Conservation (phyloP, 345 rosid species). For the Durio zibethinus region DNA sequence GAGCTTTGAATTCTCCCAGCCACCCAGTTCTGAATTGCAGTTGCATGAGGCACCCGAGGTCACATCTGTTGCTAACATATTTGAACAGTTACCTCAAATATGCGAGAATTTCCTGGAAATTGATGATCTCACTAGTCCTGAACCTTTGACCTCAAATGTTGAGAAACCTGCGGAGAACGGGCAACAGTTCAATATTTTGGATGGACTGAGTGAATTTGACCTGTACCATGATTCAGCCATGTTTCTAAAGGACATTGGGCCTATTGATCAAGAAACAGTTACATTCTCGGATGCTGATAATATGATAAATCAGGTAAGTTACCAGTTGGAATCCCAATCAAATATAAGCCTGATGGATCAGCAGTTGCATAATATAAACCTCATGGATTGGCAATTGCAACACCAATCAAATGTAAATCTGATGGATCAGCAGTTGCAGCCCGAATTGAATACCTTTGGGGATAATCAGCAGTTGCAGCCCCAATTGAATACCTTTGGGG, state of each 20-base stretch:
- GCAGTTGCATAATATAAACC: slow-evolving; percentile 17
- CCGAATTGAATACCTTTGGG: slow-evolving; percentile 1
- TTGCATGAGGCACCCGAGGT: slow-evolving; percentile 36
- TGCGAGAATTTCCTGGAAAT: slow-evolving; percentile 70
- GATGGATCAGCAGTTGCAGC: slow-evolving; percentile 1
- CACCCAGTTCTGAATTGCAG: slow-evolving; percentile 35
- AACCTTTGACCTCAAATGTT: slow-evolving; percentile 21
- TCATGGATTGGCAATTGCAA: slow-evolving; percentile 19
- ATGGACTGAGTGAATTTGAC: slow-evolving; percentile 48
- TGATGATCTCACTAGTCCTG: slow-evolving; percentile 56
- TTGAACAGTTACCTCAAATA: slow-evolving; percentile 10
- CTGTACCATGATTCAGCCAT: slow-evolving; percentile 43
- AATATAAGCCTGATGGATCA: slow-evolving; percentile 5
- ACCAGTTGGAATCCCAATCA: slow-evolving; percentile 20
- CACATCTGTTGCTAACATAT: slow-evolving; percentile 25
- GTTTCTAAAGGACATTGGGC: slow-evolving; percentile 43
- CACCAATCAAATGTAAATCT: neutral
- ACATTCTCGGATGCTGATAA: slow-evolving; percentile 13
- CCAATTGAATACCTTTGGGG: neutral
- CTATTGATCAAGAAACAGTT: slow-evolving; percentile 30
- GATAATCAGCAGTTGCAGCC: neutral
- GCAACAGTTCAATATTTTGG: slow-evolving; percentile 31
- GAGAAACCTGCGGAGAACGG: slow-evolving; percentile 28
- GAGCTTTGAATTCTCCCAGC: slow-evolving; percentile 29
- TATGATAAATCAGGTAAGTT: slow-evolving; percentile 27